phyloP scores from a whole-genome alignment of 208 protist genomes.

The Strigomonas culicis region DNA sequence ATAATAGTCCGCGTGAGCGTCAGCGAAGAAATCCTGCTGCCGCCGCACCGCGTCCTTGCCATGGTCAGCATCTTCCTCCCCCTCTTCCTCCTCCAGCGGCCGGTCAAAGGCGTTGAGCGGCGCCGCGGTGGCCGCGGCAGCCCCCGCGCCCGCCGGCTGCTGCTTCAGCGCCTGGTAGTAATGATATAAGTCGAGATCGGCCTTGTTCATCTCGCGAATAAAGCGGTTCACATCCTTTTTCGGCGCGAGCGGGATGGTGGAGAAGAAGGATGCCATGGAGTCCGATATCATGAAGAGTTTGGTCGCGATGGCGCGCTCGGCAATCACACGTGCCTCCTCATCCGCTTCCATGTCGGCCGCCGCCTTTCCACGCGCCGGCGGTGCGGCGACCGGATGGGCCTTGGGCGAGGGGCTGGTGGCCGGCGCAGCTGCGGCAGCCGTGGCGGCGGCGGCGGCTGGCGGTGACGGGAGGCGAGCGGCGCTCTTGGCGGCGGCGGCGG shows the following conservation, averaged over 20 bases:
- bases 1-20: conserved; percentile 12
- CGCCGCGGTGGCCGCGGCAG: too few relatives aligned
- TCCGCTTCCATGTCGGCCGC: conserved; percentile 18
- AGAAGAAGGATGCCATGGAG: conserved; percentile 69
- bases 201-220: too few relatives aligned
- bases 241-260: conserved; percentile 36
- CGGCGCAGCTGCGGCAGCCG: neutral
- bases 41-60: too few relatives aligned
- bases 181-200: too few relatives aligned
- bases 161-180: too few relatives aligned
- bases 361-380: conserved; percentile 33
- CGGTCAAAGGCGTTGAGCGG: neutral
- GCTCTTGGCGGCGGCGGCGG: too few relatives aligned
- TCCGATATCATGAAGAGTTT: conserved; percentile 84
- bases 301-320: conserved; percentile 71
- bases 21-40: too few relatives aligned
- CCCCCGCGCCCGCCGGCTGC: too few relatives aligned
- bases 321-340: conserved; percentile 31
- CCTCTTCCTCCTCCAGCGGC: neutral
- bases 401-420: neutral
- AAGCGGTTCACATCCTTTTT: neutral
- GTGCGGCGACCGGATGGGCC: neutral
- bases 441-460: neutral
- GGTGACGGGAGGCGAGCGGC: neutral
- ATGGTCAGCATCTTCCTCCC: neutral